Evolutionary conservation across 495 filamentous ascomycete genomes (phyloP).

Genomic region (Aspergillus taichungensis): DNA sequence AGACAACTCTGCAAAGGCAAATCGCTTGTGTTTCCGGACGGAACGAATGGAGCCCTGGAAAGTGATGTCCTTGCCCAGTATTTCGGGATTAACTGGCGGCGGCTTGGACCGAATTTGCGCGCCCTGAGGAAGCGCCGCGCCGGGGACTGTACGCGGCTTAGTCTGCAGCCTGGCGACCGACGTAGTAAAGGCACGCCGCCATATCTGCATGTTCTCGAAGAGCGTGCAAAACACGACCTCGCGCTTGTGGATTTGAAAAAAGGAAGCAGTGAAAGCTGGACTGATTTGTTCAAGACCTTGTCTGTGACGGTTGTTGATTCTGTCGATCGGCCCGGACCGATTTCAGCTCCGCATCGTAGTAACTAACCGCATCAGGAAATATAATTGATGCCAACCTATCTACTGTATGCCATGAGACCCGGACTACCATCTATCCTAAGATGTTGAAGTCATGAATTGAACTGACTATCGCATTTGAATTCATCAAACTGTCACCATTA

Average conservation of each 20-base stretch:
- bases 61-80: constrained; percentile 38
- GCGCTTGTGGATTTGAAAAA: constrained; percentile 8
- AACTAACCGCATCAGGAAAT: too few relatives aligned
- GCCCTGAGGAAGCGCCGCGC: constrained; percentile 23
- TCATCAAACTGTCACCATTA: too few relatives aligned
- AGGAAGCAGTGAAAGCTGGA: constrained; percentile 11
- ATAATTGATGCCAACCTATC: too few relatives aligned
- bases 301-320: too few relatives aligned
- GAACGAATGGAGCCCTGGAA: constrained; percentile 77
- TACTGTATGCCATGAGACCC: too few relatives aligned
- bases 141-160: constrained; percentile 9
- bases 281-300: too few relatives aligned
- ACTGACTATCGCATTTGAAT: too few relatives aligned
- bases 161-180: constrained; percentile 27
- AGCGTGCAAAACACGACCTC: constrained; percentile 2
- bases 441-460: too few relatives aligned
- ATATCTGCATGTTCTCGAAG: constrained; percentile 33
- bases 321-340: too few relatives aligned
- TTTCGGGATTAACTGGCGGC: constrained; percentile 19
- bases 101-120: constrained; percentile 28
- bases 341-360: too few relatives aligned
- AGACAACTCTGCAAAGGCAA: constrained; percentile 73
- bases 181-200: constrained; percentile 35
- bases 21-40: constrained; percentile 75
- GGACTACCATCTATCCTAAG: too few relatives aligned